Percentiles rank a stretch among this genome's conserved stretches.
Conservation (phyloP, 164 flowering plant species). For the Hamamelis virginiana region DNA sequence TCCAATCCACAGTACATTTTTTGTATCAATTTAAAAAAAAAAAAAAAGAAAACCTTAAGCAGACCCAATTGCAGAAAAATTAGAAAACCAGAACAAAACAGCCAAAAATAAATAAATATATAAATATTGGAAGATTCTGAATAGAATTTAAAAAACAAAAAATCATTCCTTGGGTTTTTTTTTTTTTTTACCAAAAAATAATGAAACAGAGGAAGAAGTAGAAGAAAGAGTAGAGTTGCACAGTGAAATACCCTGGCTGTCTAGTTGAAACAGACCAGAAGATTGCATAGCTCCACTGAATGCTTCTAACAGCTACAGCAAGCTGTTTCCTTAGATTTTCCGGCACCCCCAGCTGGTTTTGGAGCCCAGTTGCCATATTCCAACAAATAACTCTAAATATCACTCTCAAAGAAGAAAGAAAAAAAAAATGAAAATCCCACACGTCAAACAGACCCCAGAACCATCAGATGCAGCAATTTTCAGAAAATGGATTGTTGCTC, state of each 20-base stretch:
- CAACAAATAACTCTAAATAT: not conserved
- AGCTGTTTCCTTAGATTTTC: conserved; percentile 58
- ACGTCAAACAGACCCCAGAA: conserved; percentile 7
- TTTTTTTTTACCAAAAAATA: not conserved
- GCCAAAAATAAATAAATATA: not conserved
- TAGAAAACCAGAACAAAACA: not conserved
- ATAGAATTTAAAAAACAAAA: not conserved
- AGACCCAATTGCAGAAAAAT: not conserved
- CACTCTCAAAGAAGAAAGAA: not conserved
- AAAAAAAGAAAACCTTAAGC: not conserved
- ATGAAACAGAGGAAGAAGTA: not conserved
- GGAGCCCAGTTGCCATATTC: conserved; percentile 20
- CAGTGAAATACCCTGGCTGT: conserved; percentile 61
- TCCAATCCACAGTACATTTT: not conserved
- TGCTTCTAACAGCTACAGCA: conserved; percentile 71
- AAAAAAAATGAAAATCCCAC: not conserved
- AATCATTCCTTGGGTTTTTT: too few relatives aligned
- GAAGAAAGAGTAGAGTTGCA: conserved; percentile 3
- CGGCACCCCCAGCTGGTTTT: conserved; percentile 17
- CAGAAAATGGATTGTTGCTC: not conserved
- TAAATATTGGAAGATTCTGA: too few relatives aligned
- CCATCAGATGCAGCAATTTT: not conserved
- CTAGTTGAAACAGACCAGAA: conserved; percentile 74
- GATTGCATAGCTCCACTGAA: conserved; percentile 93
- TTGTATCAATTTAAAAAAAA: not conserved